Evolutionary conservation across 495 filamentous ascomycete genomes (phyloP).

Genomic region (Corynascus novoguineensis): DNA sequence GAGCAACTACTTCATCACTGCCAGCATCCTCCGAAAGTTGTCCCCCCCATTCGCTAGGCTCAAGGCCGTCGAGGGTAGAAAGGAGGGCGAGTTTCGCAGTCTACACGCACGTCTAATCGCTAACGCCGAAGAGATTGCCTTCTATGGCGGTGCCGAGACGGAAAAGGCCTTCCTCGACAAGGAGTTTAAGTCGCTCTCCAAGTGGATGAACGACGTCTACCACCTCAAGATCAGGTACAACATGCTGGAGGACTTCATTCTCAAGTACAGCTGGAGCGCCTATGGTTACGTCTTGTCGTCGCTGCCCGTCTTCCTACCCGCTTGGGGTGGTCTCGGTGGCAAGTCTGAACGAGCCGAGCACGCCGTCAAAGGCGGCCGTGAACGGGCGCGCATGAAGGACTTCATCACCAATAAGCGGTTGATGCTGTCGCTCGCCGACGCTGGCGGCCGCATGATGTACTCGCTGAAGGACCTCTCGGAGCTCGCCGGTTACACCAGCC

Average conservation of each 20-base stretch:
- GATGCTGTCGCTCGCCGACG: constrained; percentile 96
- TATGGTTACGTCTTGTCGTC: constrained; percentile 93
- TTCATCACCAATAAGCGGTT: constrained; percentile 99
- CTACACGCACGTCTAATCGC: constrained; percentile 87
- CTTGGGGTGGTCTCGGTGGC: constrained; percentile 82
- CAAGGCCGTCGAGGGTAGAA: constrained; percentile 88
- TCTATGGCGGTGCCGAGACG: constrained; percentile 91
- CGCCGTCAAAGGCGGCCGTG: constrained; percentile 50
- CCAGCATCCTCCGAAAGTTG: constrained; percentile 74
- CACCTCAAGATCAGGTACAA: constrained; percentile 95
- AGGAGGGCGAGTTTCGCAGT: constrained; percentile 88
- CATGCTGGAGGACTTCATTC: constrained; percentile 95
- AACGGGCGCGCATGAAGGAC: constrained; percentile 88
- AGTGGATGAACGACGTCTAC: constrained; percentile 96
- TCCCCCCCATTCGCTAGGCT: constrained; percentile 95
- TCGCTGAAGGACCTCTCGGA: constrained; percentile 97
- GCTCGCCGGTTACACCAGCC: constrained; percentile 88
- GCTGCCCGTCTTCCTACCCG: constrained; percentile 88
- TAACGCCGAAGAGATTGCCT: constrained; percentile 98
- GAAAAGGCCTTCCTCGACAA: constrained; percentile 83
- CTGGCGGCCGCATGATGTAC: constrained; percentile 98
- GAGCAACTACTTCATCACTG: constrained; percentile 88
- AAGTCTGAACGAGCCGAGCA: constrained; percentile 52
- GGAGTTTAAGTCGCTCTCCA: constrained; percentile 84
- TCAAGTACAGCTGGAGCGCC: constrained; percentile 98